Percentiles rank a stretch among this genome's conserved stretches.
phyloP scores from a whole-genome alignment of 2,329 filamentous ascomycete species.

The Botryosphaeria dothidea region DNA sequence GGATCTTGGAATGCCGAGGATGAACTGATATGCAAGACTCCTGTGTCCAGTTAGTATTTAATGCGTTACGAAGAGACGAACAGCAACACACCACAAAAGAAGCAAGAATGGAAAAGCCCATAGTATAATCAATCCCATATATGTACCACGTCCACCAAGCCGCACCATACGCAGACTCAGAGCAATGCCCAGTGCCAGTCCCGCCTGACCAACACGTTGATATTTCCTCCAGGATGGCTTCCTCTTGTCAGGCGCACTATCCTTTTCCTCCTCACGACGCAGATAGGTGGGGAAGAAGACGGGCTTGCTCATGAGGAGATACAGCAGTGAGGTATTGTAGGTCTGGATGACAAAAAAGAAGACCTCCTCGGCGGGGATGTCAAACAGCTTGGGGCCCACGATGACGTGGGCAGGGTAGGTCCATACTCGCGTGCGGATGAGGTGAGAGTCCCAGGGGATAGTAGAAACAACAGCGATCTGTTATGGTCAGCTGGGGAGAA shows the following conservation, averaged over 20 bases:
- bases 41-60: conserved; percentile 30
- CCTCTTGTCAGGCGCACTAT: background rate
- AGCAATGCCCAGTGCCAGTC: conserved; percentile 41
- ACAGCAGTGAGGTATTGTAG: conserved; percentile 69
- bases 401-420: conserved; percentile 68
- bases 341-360: conserved; percentile 80
- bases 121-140: conserved; percentile 67
- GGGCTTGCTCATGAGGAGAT: conserved; percentile 66
- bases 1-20: conserved; percentile 59
- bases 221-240: conserved; percentile 26
- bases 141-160: conserved; percentile 57
- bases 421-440: conserved; percentile 69
- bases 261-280: conserved; percentile 37
- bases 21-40: conserved; percentile 64
- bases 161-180: conserved; percentile 49
- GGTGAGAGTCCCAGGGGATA: conserved; percentile 75
- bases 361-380: conserved; percentile 70
- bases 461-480: conserved; percentile 67
- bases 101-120: conserved; percentile 70
- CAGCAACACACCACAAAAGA: conserved; percentile 54
- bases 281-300: conserved; percentile 58
- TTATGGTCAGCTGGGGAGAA: conserved; percentile 26
- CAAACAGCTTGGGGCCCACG: conserved; percentile 61
- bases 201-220: conserved; percentile 52
- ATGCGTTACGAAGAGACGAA: too few relatives aligned